Base-by-base conservation (phyloP, 2,329 filamentous ascomycete species). In the Fusarium staphyleae region DNA sequence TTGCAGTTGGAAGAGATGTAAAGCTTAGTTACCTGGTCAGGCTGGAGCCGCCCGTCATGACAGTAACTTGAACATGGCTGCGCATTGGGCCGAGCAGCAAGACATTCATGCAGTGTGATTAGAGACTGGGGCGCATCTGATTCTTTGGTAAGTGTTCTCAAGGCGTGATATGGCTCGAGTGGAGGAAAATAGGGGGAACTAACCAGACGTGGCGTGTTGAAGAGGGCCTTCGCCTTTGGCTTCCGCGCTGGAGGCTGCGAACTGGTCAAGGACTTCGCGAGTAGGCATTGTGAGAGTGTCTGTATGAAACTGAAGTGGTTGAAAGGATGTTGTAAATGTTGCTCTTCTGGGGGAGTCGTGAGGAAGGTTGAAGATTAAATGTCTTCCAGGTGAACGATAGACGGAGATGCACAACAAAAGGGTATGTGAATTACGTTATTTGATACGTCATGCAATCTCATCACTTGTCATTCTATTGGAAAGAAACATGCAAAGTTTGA, bases 71-170 rank as follows among this genome's bases (percentile, higher is more conserved):
- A 19, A 4, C 33, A 54, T 29, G 15, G 33, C 19, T 48, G 54
- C 0, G 34, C 36, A 29, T 62, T 57, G n/a, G 50, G 42, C 5
- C 44, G 56, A 3, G 62, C 56, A 8, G 59, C 55, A 28, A 71
- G 61, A 15, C 67, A 69, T 3, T 60, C 49, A 26, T 70, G 68
- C 29, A 62, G 66, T 9, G 62, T 43, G 11, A 70, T 49, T 2
- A 71, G 54, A 12, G 68, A 65, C 14, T 68, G 68, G 0, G 68
- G 46, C 9, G 47, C 44, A 50, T n/a, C 15, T 12, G 5, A 13
- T 14, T 0, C 1, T 3, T 6, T 11, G 7, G 5, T 52, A n/a
- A 55, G 41, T 16, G 2, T 4, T 12, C 14, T 11, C 0, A 10
- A 5, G 3, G 2, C 5, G 5, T 1, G 0, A 7, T 5, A 2